Percentiles rank a stretch among this genome's conserved stretches.
Evolutionary conservation across 139 green algal genomes (phyloP).

Genomic region (Coccomyxa sp.): DNA sequence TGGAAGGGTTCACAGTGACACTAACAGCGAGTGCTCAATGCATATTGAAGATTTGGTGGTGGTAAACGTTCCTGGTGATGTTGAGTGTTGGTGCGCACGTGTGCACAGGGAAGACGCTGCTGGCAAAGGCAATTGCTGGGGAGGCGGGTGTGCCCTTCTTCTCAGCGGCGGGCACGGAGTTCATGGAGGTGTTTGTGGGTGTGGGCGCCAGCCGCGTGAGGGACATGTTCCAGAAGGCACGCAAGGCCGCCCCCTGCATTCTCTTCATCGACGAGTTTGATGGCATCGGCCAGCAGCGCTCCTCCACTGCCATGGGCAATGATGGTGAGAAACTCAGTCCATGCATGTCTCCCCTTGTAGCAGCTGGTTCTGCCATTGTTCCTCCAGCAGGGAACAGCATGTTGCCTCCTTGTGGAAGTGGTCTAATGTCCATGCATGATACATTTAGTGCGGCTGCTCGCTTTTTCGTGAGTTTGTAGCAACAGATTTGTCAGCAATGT

Average conservation of each 20-base stretch:
- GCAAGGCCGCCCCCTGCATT: constrained; percentile 73
- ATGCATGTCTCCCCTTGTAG: neutral
- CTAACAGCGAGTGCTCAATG: too few species aligned
- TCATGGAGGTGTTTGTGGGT: constrained; percentile 67
- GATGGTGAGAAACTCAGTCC: constrained; percentile 34
- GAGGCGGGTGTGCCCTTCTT: constrained; percentile 72
- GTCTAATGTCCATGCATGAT: too few species aligned
- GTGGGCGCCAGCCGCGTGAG: constrained; percentile 60
- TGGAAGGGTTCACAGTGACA: too few species aligned
- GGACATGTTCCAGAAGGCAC: constrained; percentile 54
- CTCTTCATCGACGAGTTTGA: constrained; percentile 99
- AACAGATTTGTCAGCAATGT: neutral
- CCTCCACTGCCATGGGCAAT: constrained; percentile 45
- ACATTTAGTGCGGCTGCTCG: too few species aligned
- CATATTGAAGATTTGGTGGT: too few species aligned
- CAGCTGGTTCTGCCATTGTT: too few species aligned
- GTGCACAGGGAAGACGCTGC: constrained; percentile 55
- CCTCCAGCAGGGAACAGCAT: too few species aligned
- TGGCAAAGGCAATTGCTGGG: constrained; percentile 70
- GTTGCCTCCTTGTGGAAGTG: too few species aligned
- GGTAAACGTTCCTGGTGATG: constrained; percentile 59
- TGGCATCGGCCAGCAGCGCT: constrained; percentile 71
- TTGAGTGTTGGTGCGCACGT: neutral
- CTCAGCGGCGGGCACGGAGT: constrained; percentile 53
- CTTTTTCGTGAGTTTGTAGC: neutral